Evolutionary conservation across 2,329 filamentous ascomycete species (phyloP).

Genomic region (Cytospora mali): DNA sequence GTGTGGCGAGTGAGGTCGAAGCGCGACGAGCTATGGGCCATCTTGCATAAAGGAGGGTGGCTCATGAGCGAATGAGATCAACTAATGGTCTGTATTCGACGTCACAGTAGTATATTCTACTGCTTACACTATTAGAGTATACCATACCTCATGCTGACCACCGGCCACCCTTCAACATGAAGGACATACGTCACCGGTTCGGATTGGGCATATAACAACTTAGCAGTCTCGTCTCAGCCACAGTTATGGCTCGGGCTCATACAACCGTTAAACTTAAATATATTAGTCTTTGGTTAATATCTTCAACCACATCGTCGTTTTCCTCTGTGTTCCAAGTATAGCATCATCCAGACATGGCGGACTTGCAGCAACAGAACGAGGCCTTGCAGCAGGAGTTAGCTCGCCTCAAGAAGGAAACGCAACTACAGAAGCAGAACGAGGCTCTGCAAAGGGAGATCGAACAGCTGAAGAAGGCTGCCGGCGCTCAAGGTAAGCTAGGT

Average conservation of each 20-base stretch:
- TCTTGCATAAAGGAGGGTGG: constrained; percentile 21
- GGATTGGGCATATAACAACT: constrained; percentile 10
- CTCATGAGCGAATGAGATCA: constrained; percentile 16
- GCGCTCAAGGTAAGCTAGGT: constrained; percentile 21
- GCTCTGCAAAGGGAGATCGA: constrained; percentile 23
- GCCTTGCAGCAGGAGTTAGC: constrained; percentile 20
- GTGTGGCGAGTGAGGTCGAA: constrained; percentile 23
- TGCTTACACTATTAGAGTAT: too few relatives aligned
- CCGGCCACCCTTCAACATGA: not conserved
- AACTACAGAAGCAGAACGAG: constrained; percentile 11
- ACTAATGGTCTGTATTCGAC: constrained; percentile 2
- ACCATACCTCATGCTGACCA: constrained; percentile 5
- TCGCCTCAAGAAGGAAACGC: constrained; percentile 22
- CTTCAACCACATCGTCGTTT: not conserved
- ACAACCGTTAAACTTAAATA: not conserved
- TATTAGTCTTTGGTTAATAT: not conserved
- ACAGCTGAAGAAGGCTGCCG: constrained; percentile 22
- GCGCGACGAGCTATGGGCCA: constrained; percentile 15
- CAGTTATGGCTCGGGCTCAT: not conserved
- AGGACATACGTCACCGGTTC: constrained; percentile 20
- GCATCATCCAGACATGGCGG: constrained; percentile 15
- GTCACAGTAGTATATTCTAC: constrained; percentile 23
- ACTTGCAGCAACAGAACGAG: constrained; percentile 14
- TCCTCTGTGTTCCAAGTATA: not conserved
- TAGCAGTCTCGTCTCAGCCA: constrained; percentile 12